These are phyloP conservation scores for Chamaecyparis obtusa DNA, from an alignment of 75 land plant species.

Conservation along the genomic window DNA sequence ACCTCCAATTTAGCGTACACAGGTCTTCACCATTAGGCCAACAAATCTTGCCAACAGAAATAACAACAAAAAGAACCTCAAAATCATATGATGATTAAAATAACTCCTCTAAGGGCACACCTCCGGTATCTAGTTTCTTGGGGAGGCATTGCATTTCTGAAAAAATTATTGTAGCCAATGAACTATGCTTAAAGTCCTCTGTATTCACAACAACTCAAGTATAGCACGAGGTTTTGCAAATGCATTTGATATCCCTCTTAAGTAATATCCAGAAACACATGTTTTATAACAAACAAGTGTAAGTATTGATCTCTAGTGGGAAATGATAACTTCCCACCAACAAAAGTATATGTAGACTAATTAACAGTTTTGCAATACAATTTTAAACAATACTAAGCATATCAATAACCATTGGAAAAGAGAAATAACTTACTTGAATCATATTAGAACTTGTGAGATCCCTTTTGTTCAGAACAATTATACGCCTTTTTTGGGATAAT, in stretches of 20 bases:
- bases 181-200: background rate
- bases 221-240: background rate
- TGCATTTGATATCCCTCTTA: background rate
- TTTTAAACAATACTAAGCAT: background rate
- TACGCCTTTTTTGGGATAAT: slow-evolving; percentile 61
- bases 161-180: background rate
- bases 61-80: background rate
- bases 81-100: background rate
- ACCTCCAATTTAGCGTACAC: too few relatives aligned
- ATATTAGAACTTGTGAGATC: slow-evolving; percentile 86
- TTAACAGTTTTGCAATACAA: background rate
- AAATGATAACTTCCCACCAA: background rate
- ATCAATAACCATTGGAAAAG: background rate
- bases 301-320: background rate
- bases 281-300: background rate
- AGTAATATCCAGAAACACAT: background rate
- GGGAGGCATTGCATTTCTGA: background rate
- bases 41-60: background rate
- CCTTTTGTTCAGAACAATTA: slow-evolving; percentile 87
- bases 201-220: background rate
- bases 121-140: background rate
- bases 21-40: too few relatives aligned
- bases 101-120: background rate
- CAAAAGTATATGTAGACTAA: background rate
- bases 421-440: slow-evolving; percentile 52